These are phyloP conservation scores for Chaetomium globosum DNA, from an alignment of 2,329 filamentous ascomycete species.

Conservation along the genomic window DNA sequence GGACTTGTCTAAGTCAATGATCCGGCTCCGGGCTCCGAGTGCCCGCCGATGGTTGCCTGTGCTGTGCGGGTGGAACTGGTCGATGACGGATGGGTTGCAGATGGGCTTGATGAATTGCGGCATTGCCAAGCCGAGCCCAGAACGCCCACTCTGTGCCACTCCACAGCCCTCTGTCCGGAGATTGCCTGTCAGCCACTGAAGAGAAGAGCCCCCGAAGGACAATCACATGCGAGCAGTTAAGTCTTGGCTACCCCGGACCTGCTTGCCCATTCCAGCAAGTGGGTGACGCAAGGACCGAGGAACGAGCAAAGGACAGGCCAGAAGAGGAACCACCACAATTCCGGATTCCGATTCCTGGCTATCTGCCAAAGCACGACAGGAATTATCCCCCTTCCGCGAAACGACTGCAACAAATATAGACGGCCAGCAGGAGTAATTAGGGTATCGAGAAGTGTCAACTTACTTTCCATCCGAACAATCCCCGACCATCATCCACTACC, in stretches of 20 bases:
- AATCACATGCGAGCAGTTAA: slow-evolving; percentile 35
- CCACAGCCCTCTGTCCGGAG: background rate
- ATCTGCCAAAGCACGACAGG: background rate
- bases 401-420: background rate
- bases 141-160: too few relatives aligned
- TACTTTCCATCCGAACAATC: slow-evolving; percentile 2
- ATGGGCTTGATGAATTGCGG: background rate
- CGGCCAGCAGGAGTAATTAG: background rate
- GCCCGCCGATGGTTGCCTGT: background rate
- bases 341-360: background rate
- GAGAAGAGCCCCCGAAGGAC: slow-evolving; percentile 6
- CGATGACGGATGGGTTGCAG: slow-evolving; percentile 1
- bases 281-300: slow-evolving; percentile 39
- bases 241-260: slow-evolving; percentile 20
- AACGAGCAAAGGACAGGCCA: slow-evolving; percentile 13
- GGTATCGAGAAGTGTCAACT: background rate
- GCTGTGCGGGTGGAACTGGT: background rate
- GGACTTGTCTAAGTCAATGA: background rate
- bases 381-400: background rate
- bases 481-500: background rate
- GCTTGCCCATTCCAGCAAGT: slow-evolving; percentile 33
- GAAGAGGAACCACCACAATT: slow-evolving; percentile 2
- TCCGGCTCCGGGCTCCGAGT: background rate
- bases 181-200: slow-evolving; percentile 15
- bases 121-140: background rate